Evolutionary conservation across 306 rosid genomes (phyloP), one percentile per base, ranked within the genome.

Genomic region (Cucurbita argyrosperma): DNA sequence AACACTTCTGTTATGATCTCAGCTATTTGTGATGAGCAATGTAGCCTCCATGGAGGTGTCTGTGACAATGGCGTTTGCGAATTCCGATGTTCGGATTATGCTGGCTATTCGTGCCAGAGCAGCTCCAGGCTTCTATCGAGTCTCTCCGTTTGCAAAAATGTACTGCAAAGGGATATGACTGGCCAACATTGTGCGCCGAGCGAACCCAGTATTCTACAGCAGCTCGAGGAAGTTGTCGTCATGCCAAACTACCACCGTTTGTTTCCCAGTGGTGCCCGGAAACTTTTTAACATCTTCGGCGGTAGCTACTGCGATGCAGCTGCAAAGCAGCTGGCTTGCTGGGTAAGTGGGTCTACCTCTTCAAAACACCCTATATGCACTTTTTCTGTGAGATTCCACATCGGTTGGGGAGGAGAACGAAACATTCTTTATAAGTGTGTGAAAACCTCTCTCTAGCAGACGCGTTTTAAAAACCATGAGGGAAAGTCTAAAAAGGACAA

Each of bases 101-200:
- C 98, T 5, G 98, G 98, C 72, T 90, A 93, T 82, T 90, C 96
- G 4, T 93, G 98, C 89, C 98, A 89, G 85, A 93, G 90, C 84
- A 93, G 97, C 83, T 85, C 97, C 67, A 72, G 39, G 80, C 97
- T 90, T 66, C 83, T 88, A 54, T 86, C 92, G 7, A 90, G 92
- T 77, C 94, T 93, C 56, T 89, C 89, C 0, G 90, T 89, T 39
- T 93, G 97, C 74, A 90, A 86, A 82, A 80, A 85, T 82, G 96
- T 90, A 52, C 72, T 87, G 62, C 96, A 87, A 82, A 86, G 83
- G 74, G 94, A 89, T 74, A 78, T 84, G 53, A 83, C 94, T 57
- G 98, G 97, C 19, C 96, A 90, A 79, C 98, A 89, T 82, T 93
- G 98, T 86, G 98, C 94, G 18, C 98, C 98, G 43, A 90, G 96